Conservation (phyloP, 2,329 filamentous ascomycete genomes). For the Geosmithia flava region DNA sequence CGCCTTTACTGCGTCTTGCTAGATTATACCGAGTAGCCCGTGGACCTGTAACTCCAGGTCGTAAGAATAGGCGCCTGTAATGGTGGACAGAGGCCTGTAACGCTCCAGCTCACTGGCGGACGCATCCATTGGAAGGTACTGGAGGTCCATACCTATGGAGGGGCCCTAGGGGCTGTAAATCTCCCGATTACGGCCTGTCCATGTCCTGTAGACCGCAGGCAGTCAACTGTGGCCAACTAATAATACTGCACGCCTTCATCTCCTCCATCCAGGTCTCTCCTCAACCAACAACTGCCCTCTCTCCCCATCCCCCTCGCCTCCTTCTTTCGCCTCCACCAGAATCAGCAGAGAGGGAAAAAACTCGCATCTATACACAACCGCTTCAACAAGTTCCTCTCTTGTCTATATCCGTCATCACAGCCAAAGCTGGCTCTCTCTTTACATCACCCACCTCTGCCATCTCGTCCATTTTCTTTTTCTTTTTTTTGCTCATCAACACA, state of each 20-base stretch:
- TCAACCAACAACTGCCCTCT: background rate
- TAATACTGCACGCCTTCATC: background rate
- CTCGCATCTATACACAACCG: background rate
- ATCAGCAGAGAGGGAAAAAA: background rate
- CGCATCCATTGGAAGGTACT: too few species aligned
- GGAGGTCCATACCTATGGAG: too few species aligned
- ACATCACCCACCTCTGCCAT: too few species aligned
- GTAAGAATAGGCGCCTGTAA: too few species aligned
- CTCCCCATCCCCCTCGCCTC: conserved; percentile 1
- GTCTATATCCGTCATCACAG: background rate
- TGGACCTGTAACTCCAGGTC: background rate
- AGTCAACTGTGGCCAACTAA: background rate
- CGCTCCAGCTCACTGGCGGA: too few species aligned
- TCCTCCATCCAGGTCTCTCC: conserved; percentile 1
- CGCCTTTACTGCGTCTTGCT: background rate
- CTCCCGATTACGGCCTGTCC: too few species aligned
- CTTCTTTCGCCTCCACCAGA: background rate
- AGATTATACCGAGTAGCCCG: background rate
- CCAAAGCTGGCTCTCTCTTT: too few species aligned
- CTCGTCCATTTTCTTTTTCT: background rate
- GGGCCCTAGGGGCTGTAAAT: too few species aligned
- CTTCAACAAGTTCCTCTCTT: background rate
- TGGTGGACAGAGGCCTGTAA: too few species aligned
- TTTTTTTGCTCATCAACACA: background rate
- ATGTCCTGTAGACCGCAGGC: too few species aligned